A percentile compares a stretch with the other conserved stretches of the same genome.
These are phyloP conservation scores for Epichloe sibirici DNA, from an alignment of 2,329 filamentous ascomycete species.

Conservation along the genomic window DNA sequence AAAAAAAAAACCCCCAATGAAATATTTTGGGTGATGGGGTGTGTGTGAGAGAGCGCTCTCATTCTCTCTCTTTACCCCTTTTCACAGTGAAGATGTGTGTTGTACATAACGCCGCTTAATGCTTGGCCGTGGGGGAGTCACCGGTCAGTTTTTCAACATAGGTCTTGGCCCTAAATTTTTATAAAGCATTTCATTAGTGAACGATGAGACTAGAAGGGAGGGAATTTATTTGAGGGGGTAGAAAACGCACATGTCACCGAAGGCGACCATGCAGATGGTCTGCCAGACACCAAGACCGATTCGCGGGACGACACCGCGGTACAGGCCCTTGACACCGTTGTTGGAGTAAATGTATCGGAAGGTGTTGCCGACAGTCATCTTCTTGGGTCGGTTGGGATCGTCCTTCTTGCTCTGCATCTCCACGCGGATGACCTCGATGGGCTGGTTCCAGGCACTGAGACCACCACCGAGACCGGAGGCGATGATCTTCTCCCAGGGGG, in stretches of 20 bases:
- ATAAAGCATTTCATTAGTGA: background rate
- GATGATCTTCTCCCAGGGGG: slow-evolving; percentile 73
- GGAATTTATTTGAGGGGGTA: slow-evolving; percentile 5
- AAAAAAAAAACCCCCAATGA: background rate
- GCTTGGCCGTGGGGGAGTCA: slow-evolving; percentile 52
- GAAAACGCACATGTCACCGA: slow-evolving; percentile 81
- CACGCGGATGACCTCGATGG: slow-evolving; percentile 97
- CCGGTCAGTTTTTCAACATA: slow-evolving; percentile 57
- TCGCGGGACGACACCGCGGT: slow-evolving; percentile 87
- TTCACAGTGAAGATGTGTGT: background rate
- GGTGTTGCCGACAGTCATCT: slow-evolving; percentile 89
- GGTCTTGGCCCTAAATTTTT: slow-evolving; percentile 43
- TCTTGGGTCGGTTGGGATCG: slow-evolving; percentile 96
- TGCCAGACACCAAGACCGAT: slow-evolving; percentile 97
- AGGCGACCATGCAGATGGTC: slow-evolving; percentile 98
- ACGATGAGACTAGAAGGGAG: background rate
- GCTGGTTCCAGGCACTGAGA: slow-evolving; percentile 96
- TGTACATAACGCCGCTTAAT: slow-evolving; percentile 37
- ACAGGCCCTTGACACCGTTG: slow-evolving; percentile 84
- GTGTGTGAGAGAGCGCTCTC: background rate
- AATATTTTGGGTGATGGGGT: background rate
- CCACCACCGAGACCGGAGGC: slow-evolving; percentile 84
- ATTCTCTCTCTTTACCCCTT: background rate
- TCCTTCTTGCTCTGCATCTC: slow-evolving; percentile 99
- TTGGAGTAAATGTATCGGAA: slow-evolving; percentile 77